A percentile compares a stretch with the other conserved stretches of the same genome.
Conservation (phyloP, 2,329 filamentous ascomycete genomes). For the Orbilia blumenaviensis region DNA sequence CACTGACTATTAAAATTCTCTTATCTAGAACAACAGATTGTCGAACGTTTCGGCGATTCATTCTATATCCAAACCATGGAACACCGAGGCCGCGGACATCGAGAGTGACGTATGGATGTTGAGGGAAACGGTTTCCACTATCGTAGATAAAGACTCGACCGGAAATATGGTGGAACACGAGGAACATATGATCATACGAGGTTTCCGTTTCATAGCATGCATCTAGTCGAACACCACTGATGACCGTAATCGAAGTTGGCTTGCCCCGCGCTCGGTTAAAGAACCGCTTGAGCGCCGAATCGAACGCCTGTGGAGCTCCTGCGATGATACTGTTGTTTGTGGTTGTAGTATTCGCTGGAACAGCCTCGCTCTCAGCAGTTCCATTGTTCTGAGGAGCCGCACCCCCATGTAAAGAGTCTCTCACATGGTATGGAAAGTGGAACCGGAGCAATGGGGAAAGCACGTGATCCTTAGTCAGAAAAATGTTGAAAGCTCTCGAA, state of each 20-base stretch:
- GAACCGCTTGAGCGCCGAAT: conserved; percentile 47
- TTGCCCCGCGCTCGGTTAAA: conserved; percentile 50
- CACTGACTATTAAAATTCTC: conserved; percentile 39
- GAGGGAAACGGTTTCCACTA: conserved; percentile 47
- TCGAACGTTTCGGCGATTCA: conserved; percentile 34
- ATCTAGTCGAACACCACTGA: conserved; percentile 45
- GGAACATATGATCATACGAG: conserved; percentile 52
- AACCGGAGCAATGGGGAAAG: conserved; percentile 37
- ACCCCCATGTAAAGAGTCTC: conserved; percentile 31
- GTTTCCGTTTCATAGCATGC: conserved; percentile 53
- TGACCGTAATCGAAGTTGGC: conserved; percentile 47
- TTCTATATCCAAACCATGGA: conserved; percentile 39
- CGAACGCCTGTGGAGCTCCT: conserved; percentile 40
- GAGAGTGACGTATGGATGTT: conserved; percentile 34
- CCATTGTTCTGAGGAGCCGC: background rate
- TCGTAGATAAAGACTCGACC: conserved; percentile 51
- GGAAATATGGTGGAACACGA: conserved; percentile 49
- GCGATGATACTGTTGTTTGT: conserved; percentile 1
- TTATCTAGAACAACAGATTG: conserved; percentile 52
- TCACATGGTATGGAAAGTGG: conserved; percentile 48
- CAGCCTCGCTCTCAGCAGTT: background rate
- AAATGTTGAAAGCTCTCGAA: conserved; percentile 35
- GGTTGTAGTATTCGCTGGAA: background rate
- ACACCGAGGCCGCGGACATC: conserved; percentile 34
- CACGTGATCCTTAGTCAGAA: conserved; percentile 43